Evolutionary conservation across 2,329 filamentous ascomycete genomes (phyloP), one percentile per base, ranked within the genome.

Genomic region (Beauveria sp.): DNA sequence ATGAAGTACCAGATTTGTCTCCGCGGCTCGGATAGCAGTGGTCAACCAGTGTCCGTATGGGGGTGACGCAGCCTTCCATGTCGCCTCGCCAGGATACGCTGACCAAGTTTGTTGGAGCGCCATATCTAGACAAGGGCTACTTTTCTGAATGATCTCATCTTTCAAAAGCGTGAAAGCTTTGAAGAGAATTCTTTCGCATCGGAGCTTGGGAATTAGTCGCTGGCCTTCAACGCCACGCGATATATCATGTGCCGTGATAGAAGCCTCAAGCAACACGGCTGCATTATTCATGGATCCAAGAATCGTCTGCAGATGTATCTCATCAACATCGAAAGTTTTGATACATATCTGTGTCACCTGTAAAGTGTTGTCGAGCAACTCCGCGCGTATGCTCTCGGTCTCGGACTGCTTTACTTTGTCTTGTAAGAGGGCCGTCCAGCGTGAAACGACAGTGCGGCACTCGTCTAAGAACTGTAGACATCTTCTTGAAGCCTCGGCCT

Each of bases 341-440:
- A 51, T 26, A 22, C 59, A 61, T 18, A 57, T 57, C 1, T 40
- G 24, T 5, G 59, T n/a, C 18, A 61, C 42, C 3, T 34, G 8
- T 10, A 46, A 20, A 8, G 14, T 22, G 4, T 12, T 52, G 6
- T n/a, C 10, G 2, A 51, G 45, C 34, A 57, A 34, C 12, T 45
- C 59, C 0, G 38, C 18, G 20, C 59, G 52, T 5, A 30, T 34
- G 10, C 16, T 34, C 8, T 61, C 59, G 5, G n/a, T 24, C 38
- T 50, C 46, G 3, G 59, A 22, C 5, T 57, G 12, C n/a, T 46
- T 57, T 14, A 57, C 26, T 42, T 61, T 61, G 16, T 61, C 59
- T n/a, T 61, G 59, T 8, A 61, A 6, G 2, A 51, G 9, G 22
- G 20, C 4, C 46, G 47, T 28, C 60, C 60, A 62, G 20, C 22